phyloP scores from a whole-genome alignment of 345 rosid species.

The Eucalyptus regnans region DNA sequence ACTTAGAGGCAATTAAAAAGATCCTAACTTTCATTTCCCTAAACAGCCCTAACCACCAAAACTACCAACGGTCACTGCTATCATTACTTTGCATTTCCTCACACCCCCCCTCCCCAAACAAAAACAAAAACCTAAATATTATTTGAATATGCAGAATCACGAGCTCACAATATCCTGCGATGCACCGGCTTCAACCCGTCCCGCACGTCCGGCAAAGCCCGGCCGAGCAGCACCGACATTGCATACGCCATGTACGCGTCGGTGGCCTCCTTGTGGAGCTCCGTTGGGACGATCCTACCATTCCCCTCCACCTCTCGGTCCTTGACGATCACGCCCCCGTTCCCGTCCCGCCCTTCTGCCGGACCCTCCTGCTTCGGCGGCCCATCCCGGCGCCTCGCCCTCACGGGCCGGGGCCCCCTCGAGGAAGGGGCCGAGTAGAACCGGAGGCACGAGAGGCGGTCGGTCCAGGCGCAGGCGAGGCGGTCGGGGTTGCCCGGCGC shows the following conservation, averaged over 20 bases:
- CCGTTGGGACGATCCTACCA: conserved; percentile 42
- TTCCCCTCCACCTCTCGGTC: conserved; percentile 7
- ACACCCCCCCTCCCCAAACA: not conserved
- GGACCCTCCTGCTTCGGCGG: conserved; percentile 1
- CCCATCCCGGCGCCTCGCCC: conserved; percentile 13
- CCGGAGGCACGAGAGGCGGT: conserved; percentile 12
- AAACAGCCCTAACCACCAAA: not conserved
- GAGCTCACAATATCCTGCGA: conserved; percentile 74
- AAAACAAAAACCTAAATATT: not conserved
- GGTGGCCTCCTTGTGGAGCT: conserved; percentile 88
- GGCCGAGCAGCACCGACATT: conserved; percentile 87
- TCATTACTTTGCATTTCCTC: not conserved
- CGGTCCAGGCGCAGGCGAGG: conserved; percentile 11
- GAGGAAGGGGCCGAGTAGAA: conserved; percentile 19
- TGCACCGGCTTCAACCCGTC: conserved; percentile 97
- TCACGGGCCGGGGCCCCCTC: not conserved
- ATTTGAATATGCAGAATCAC: not conserved
- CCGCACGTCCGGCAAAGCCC: conserved; percentile 89
- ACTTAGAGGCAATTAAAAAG: not conserved
- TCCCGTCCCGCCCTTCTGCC: conserved; percentile 3
- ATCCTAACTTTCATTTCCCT: not conserved
- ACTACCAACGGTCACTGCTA: not conserved
- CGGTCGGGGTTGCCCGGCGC: conserved; percentile 5
- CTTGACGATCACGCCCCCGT: conserved; percentile 33
- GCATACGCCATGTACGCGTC: conserved; percentile 91